Base-by-base conservation (phyloP, 2,329 filamentous ascomycete species). In the Neopestalotiopsis sp. region DNA sequence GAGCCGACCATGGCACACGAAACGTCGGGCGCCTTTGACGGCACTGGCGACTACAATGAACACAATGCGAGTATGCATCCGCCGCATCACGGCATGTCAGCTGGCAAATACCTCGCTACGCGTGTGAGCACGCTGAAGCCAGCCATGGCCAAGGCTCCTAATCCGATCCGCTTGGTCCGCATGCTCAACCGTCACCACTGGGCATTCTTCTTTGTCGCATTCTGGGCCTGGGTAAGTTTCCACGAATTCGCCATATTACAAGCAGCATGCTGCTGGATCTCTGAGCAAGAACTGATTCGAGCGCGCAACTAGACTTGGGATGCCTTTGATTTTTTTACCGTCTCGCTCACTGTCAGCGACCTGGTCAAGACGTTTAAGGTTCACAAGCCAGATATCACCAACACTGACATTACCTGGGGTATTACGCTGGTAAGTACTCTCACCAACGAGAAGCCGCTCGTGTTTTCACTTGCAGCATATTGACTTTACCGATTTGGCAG, bases 251-350 rank as follows among this genome's bases (percentile, higher is more conserved):
- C 24, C 57, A 42, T 42, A 38, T 24, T 4, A n/a, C 5, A n/a
- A 24, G 17, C 17, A 10, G n/a, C 17, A 49, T 53, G 5, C 5
- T 7, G 17, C 45, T 9, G 6, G n/a, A 53, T 9, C 34, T 32
- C 10, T 24, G 24, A 17, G n/a, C 6, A 13, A 63, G 3, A 28
- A 40, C 62, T 65, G 42, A 24, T 4, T 56, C 20, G 42, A 30
- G 14, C 34, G 12, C 28, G 7, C 1, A 1, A 17, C 7, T 49
- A 89, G 87, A 86, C 86, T 0, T 89, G 87, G 88, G 88, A 91
- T 74, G 84, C 89, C 3, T 91, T 91, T 72, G 90, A 92, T 77
- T 91, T 91, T 80, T 90, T 90, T 77, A 90, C 88, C 61, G 89
- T 91, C 32, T 89, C 87, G 1, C 81, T 91, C 59, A 89, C 88